Percentiles rank a stretch among this genome's conserved stretches.
Conservation (phyloP, 768 basidiomycete species). For the Hemileccinum impolitum region DNA sequence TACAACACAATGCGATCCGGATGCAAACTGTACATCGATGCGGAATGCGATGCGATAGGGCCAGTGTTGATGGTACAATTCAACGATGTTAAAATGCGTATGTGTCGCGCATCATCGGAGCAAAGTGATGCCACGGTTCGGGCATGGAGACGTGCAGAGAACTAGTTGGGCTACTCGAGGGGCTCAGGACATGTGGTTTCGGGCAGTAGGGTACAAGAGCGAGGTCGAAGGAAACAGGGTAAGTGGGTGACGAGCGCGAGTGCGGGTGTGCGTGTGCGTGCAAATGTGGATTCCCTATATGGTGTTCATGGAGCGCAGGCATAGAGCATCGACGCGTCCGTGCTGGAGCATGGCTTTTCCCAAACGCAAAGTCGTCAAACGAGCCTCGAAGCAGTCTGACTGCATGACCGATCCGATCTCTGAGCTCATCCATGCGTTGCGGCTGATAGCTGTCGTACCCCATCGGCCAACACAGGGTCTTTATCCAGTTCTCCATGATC, state of each 20-base stretch:
- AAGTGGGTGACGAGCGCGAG: background rate
- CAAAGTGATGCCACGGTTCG: conserved; percentile 19
- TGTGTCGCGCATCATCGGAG: background rate
- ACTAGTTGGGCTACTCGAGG: conserved; percentile 4
- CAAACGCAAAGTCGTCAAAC: conserved; percentile 13
- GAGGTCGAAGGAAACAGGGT: conserved; percentile 2
- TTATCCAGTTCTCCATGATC: conserved; percentile 56
- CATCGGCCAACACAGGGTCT: conserved; percentile 61
- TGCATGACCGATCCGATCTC: conserved; percentile 51
- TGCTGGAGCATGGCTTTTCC: conserved; percentile 1
- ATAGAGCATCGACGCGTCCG: conserved; percentile 13
- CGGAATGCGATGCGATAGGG: background rate
- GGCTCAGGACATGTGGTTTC: conserved; percentile 1
- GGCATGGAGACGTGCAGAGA: conserved; percentile 11
- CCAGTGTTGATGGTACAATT: background rate
- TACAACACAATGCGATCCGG: conserved; percentile 11
- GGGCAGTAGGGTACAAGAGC: background rate
- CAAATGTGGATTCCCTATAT: background rate
- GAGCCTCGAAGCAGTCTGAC: conserved; percentile 30
- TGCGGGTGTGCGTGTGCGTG: background rate
- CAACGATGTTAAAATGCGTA: conserved; percentile 16
- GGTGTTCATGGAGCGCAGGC: conserved; percentile 3
- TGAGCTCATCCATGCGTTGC: conserved; percentile 43
- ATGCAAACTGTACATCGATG: conserved; percentile 6
- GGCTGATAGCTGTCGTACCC: conserved; percentile 50